Conservation (phyloP, 805 yeast genomes). For the Wickerhamomyces queroliae region DNA sequence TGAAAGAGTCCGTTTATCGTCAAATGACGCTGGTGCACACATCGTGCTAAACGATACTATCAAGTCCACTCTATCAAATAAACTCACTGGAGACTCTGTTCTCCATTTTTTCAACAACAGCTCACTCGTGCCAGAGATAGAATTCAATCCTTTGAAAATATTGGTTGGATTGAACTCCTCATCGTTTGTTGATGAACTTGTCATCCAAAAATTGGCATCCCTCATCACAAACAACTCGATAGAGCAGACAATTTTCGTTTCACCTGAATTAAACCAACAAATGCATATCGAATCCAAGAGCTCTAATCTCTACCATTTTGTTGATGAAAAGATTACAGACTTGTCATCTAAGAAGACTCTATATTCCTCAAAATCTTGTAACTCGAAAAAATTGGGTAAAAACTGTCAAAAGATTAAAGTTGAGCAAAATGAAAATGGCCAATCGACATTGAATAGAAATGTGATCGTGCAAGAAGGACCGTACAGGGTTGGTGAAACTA, state of each 20-base stretch:
- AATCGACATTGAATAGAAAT: conserved; percentile 49
- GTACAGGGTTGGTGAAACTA: conserved; percentile 51
- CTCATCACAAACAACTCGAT: conserved; percentile 48
- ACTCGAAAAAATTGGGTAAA: conserved; percentile 48
- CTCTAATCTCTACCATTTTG: conserved; percentile 59
- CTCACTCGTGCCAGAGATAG: conserved; percentile 21
- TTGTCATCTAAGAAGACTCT: conserved; percentile 25
- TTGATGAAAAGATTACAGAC: conserved; percentile 36
- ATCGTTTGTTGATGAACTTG: conserved; percentile 63
- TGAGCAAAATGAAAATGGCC: conserved; percentile 24
- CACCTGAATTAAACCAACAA: conserved; percentile 26
- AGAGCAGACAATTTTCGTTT: conserved; percentile 60
- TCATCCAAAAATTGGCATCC: conserved; percentile 48
- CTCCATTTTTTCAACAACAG: conserved; percentile 39
- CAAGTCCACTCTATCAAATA: conserved; percentile 31
- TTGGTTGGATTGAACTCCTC: conserved; percentile 54
- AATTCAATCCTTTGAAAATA: conserved; percentile 50
- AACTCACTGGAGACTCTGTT: conserved; percentile 41
- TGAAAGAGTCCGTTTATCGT: conserved; percentile 14
- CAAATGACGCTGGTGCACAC: conserved; percentile 26
- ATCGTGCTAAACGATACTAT: conserved; percentile 29
- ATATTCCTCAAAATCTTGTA: conserved; percentile 47
- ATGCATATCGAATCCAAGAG: conserved; percentile 23
- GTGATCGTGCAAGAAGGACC: conserved; percentile 39
- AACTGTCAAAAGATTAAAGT: conserved; percentile 59